phyloP scores from a whole-genome alignment of 2,329 filamentous ascomycete genomes.

The Diplocarpon mali region DNA sequence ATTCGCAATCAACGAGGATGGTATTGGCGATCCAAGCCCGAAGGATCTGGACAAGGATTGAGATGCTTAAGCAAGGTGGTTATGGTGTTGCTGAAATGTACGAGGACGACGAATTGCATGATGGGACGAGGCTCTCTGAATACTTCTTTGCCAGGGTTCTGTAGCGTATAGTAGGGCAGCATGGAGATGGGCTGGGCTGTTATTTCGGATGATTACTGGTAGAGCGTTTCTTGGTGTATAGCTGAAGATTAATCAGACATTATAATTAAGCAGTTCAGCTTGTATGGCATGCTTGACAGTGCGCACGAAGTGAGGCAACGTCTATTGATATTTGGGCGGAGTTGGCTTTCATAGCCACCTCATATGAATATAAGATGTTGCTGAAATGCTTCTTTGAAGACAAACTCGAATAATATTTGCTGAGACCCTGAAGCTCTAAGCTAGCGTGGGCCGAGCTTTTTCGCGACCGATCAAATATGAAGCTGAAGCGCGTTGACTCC shows the following conservation, averaged over 20 bases:
- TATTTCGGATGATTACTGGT: conserved; percentile 3
- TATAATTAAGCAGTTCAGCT: too few relatives aligned
- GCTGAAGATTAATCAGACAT: too few relatives aligned
- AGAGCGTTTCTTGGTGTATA: conserved; percentile 7
- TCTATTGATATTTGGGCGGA: too few relatives aligned
- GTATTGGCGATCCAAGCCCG: conserved; percentile 88
- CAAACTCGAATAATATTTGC: not conserved
- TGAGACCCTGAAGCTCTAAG: not conserved
- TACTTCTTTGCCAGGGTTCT: conserved; percentile 12
- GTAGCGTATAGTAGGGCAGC: conserved; percentile 13
- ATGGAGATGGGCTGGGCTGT: conserved; percentile 5
- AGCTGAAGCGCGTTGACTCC: not conserved
- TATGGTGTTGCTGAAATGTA: not conserved
- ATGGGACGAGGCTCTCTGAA: conserved; percentile 9
- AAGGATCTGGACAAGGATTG: conserved; percentile 86
- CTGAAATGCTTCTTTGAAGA: too few relatives aligned
- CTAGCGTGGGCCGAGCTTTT: conserved; percentile 1
- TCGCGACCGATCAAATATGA: not conserved
- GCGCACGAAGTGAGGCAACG: too few relatives aligned
- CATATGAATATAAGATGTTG: too few relatives aligned
- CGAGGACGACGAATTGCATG: conserved; percentile 1
- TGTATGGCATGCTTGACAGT: too few relatives aligned
- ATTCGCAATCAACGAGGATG: conserved; percentile 95
- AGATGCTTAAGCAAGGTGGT: not conserved
- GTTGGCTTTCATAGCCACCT: too few relatives aligned